Percentiles rank a stretch among this genome's conserved stretches.
These are phyloP conservation scores for Alternaria dauci DNA, from an alignment of 2,329 filamentous ascomycete genomes.

Conservation along the genomic window DNA sequence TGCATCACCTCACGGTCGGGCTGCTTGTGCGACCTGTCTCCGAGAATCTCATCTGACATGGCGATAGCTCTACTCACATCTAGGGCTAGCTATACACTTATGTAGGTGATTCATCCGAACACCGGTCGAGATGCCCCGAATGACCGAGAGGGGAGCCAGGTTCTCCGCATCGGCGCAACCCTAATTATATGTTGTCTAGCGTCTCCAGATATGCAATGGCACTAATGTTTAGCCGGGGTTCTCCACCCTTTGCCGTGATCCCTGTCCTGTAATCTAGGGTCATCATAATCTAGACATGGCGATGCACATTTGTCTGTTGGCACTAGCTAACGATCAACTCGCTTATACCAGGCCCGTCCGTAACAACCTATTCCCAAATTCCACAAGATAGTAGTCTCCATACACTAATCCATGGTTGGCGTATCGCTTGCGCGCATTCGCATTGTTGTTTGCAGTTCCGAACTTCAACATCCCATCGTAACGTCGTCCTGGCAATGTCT, in stretches of 20 bases:
- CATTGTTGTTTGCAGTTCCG: constrained; percentile 57
- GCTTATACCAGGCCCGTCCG: constrained; percentile 28
- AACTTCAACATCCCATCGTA: constrained; percentile 56
- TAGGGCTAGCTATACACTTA: neutral
- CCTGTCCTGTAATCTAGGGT: neutral
- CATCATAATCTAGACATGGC: neutral
- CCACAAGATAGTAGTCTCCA: constrained; percentile 57
- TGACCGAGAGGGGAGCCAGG: neutral
- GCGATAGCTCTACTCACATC: neutral
- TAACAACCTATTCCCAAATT: constrained; percentile 55
- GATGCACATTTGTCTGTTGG: neutral
- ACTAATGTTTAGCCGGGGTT: neutral
- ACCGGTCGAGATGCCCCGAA: neutral
- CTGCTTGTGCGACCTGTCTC: neutral
- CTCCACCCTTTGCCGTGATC: neutral
- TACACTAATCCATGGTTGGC: constrained; percentile 57
- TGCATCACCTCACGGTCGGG: neutral
- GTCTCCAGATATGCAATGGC: neutral
- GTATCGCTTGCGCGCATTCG: constrained; percentile 52
- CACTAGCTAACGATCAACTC: neutral
- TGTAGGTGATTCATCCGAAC: neutral
- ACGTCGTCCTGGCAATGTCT: constrained; percentile 32
- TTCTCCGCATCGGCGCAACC: neutral
- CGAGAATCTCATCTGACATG: neutral
- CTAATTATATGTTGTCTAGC: neutral